Evolutionary conservation across 306 rosid species (phyloP), one percentile per base, ranked within the genome.

Genomic region (Fagus crenata): DNA sequence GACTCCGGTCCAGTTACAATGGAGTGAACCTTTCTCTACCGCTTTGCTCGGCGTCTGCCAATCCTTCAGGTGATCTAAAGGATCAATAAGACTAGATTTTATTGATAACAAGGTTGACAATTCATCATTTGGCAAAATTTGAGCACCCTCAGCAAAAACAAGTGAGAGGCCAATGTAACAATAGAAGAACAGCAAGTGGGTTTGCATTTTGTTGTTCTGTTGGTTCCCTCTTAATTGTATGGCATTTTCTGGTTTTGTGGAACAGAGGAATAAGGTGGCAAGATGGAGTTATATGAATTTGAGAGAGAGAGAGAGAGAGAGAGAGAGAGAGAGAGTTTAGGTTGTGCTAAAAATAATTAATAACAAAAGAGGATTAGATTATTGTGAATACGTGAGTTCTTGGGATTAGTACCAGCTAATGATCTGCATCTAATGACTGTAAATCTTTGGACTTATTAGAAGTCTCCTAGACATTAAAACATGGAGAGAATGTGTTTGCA

Each of bases 1-100:
- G 56, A 95, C 87, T 40, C 99, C 98, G 9, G 81, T 87, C 97
- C 96, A 92, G 80, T 81, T 83, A 76, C 97, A 92, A 78, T 89
- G 92, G 1, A 49, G 35, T n/a, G 79, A 85, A 41, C 72, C 71
- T 40, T 42, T 40, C 61, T 56, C 56, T 6, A 80, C 69, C 14
- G 60, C 75, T 8, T 81, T 87, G 83, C 51, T 86, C 17, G 87
- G 82, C 55, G 58, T 32, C 22, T 80, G 77, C 97, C 97, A 90
- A 49, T 89, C 93, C 64, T 86, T 89, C 33, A 92, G 83, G 76
- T 58, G 37, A 49, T 76, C 82, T 83, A 82, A 75, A 49, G 91
- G 90, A 84, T 92, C 92, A 63, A 79, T 67, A 69, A 92, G 77
- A 74, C 81, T 78, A 6, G 97, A 82, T 81, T 89, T 92, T 71